phyloP scores from a whole-genome alignment of 164 flowering plant genomes.

The Kingdonia uniflora region DNA sequence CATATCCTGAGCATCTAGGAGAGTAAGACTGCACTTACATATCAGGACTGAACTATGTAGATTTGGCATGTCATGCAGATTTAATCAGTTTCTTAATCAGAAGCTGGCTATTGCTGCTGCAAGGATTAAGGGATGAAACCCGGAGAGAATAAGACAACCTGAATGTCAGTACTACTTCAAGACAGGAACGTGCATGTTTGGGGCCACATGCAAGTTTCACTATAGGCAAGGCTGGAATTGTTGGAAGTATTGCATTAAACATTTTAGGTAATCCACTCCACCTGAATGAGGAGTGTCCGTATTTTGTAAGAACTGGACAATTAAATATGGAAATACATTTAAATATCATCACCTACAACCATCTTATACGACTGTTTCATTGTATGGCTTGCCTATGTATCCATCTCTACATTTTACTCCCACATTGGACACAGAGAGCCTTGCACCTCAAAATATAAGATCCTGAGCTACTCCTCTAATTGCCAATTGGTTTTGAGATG shows the following conservation, averaged over 20 bases:
- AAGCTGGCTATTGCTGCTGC: constrained; percentile 87
- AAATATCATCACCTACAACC: constrained; percentile 97
- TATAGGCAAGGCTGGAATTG: constrained; percentile 84
- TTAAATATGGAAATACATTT: constrained; percentile 88
- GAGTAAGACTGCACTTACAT: constrained; percentile 87
- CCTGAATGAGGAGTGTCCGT: constrained; percentile 84
- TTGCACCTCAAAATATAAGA: no score
- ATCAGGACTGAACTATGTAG: constrained; percentile 90
- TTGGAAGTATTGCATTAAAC: constrained; percentile 73
- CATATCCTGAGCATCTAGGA: constrained; percentile 85
- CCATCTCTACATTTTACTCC: constrained; percentile 56
- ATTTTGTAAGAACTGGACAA: constrained; percentile 90
- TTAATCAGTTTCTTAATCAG: constrained; percentile 87
- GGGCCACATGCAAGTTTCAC: constrained; percentile 98
- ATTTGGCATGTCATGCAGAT: constrained; percentile 85
- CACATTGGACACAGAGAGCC: no score
- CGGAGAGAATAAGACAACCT: constrained; percentile 91
- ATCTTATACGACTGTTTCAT: constrained; percentile 60
- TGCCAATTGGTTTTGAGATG: no score
- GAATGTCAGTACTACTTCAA: constrained; percentile 96
- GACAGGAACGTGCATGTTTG: constrained; percentile 96
- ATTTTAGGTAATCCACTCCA: constrained; percentile 91
- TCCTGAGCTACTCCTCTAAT: no score
- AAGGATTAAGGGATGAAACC: constrained; percentile 82
- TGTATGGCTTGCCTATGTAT: constrained; percentile 78